Base-by-base conservation (phyloP, 2,329 filamentous ascomycete species). In the Periglandula ipomoeae region DNA sequence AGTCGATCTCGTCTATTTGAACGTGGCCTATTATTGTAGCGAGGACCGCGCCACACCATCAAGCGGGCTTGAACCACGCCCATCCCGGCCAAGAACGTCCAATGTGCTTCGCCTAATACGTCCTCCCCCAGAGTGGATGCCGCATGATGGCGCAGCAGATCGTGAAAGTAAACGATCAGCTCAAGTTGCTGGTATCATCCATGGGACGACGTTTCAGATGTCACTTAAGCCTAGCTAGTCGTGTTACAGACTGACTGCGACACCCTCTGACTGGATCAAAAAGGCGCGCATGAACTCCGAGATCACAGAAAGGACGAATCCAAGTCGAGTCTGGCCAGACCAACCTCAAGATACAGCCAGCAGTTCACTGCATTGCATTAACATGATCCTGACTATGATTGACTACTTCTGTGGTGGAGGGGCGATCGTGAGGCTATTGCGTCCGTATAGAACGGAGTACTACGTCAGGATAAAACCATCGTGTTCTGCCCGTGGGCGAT, bases 161-260 rank as follows among this genome's bases (percentile, higher is more conserved):
- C 10, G 24, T 13, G 8, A 13, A 19, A 13, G n/a, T 5, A 42
- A 15, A 22, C 10, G 22, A 5, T 5, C 17, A 15, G 19, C 11
- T 13, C 13, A 26, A 17, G 5, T n/a, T 8, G 7, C 9, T 3
- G 39, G 13, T n/a, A 27, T 9, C 4, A n/a, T 17, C 23, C n/a
- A 24, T 41, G 13, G 39, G 39, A 24, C 11, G 39, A 49, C 11
- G 47, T 49, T 44, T 49, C 47, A 49, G 47, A 44, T 34, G 13
- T 9, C 7, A 4, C 22, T 13, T 5, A 9, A 34, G 41, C 24
- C n/a, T 30, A 13, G 17, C 11, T 49, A 44, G 32, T 26, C 22
- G 8, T 32, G 47, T 49, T 49, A 49, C 47, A 49, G 41, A 39
- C 22, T 32, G 20, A 40, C 24, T 34, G 26, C 20, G 19, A 4